phyloP scores from a whole-genome alignment of 805 yeast species.

The Candida odintsovae region DNA sequence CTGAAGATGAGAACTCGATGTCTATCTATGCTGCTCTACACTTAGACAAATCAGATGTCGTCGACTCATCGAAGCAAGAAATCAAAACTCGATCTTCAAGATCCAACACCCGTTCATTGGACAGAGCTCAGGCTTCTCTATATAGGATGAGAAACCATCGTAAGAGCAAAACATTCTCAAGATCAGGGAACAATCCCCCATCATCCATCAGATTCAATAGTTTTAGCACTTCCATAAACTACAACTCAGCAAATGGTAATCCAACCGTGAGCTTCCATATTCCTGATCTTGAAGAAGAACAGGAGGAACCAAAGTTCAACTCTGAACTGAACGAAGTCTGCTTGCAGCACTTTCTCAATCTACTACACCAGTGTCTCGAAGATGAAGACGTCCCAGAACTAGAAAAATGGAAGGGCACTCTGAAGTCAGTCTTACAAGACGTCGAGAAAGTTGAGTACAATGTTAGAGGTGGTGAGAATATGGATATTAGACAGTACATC shows the following conservation, averaged over 20 bases:
- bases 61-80: slow-evolving; percentile 20
- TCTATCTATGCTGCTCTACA: slow-evolving; percentile 55
- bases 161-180: slow-evolving; percentile 40
- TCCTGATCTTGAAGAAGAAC: neutral
- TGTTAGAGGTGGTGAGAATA: slow-evolving; percentile 57
- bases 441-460: slow-evolving; percentile 58
- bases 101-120: slow-evolving; percentile 42
- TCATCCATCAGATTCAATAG: slow-evolving; percentile 9
- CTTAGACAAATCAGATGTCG: slow-evolving; percentile 27
- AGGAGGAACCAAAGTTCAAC: slow-evolving; percentile 8
- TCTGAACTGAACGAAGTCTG: slow-evolving; percentile 32
- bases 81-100: slow-evolving; percentile 31
- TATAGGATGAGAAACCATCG: slow-evolving; percentile 56
- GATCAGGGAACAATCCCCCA: slow-evolving; percentile 25
- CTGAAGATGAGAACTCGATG: slow-evolving; percentile 66
- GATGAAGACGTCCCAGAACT: slow-evolving; percentile 51
- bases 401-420: slow-evolving; percentile 52
- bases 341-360: slow-evolving; percentile 37
- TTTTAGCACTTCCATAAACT: neutral
- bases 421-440: slow-evolving; percentile 45
- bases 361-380: slow-evolving; percentile 52
- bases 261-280: slow-evolving; percentile 15
- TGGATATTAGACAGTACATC: slow-evolving; percentile 84
- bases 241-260: slow-evolving; percentile 28
- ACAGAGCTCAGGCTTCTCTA: slow-evolving; percentile 61